These are phyloP conservation scores for Tylopilus sp. DNA, from an alignment of 768 basidiomycete species.

Conservation along the genomic window DNA sequence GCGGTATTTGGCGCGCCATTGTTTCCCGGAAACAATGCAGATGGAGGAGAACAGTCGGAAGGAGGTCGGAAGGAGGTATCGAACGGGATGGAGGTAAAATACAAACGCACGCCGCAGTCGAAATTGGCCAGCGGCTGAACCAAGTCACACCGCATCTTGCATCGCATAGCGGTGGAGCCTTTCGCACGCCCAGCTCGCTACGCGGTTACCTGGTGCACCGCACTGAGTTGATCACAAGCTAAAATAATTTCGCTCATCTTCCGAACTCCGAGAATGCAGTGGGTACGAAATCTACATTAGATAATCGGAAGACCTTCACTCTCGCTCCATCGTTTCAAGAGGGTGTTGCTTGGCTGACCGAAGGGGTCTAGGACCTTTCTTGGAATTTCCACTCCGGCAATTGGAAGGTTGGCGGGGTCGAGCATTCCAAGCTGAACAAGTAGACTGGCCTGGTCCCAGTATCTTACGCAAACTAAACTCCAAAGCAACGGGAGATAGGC, in stretches of 20 bases:
- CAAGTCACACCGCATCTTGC: not conserved
- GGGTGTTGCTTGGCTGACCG: constrained; percentile 36
- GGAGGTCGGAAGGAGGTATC: not conserved
- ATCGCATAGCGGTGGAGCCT: not conserved
- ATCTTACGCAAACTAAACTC: constrained; percentile 24
- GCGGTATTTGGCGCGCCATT: constrained; percentile 23
- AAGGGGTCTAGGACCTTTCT: constrained; percentile 43
- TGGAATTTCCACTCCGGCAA: constrained; percentile 39
- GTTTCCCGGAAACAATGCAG: constrained; percentile 22
- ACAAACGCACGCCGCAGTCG: not conserved
- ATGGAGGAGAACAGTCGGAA: not conserved
- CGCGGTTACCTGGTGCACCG: no score
- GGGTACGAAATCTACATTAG: no score
- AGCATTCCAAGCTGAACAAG: constrained; percentile 43
- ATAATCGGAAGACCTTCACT: constrained; percentile 34
- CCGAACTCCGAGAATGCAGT: no score
- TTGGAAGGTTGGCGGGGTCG: constrained; percentile 29
- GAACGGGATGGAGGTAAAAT: not conserved
- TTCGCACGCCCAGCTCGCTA: constrained; percentile 22
- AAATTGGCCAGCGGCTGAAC: no score
- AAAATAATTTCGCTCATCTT: no score
- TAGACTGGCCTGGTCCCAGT: constrained; percentile 49
- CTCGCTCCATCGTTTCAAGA: constrained; percentile 36
- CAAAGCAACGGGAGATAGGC: not conserved
- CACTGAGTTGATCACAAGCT: no score